phyloP scores from a whole-genome alignment of 768 basidiomycete genomes.

The Mycena rebaudengoi region DNA sequence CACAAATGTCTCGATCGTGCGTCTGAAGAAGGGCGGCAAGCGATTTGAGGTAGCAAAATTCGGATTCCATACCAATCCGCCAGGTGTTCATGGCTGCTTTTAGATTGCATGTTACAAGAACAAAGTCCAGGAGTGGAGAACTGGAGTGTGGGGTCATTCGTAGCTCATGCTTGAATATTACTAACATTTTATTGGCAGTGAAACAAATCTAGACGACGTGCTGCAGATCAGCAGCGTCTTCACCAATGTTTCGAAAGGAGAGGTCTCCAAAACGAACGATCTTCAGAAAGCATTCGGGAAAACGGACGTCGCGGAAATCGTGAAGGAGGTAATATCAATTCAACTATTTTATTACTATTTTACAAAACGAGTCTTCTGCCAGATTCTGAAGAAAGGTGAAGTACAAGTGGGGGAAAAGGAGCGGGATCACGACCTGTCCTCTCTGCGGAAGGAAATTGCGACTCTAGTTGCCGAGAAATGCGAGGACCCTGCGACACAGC shows the following conservation, averaged over 20 bases:
- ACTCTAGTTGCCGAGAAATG: constrained; percentile 95
- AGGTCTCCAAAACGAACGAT: constrained; percentile 88
- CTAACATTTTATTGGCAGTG: constrained; percentile 52
- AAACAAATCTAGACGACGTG: constrained; percentile 94
- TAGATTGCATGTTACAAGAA: constrained; percentile 99
- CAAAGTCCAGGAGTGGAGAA: constrained; percentile 97
- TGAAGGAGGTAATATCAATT: constrained; percentile 71
- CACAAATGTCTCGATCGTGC: constrained; percentile 96
- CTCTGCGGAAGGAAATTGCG: constrained; percentile 88
- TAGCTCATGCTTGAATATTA: background rate
- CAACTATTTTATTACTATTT: background rate
- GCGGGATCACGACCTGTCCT: constrained; percentile 86
- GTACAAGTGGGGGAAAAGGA: constrained; percentile 98
- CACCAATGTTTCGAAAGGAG: constrained; percentile 95
- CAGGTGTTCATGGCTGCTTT: background rate
- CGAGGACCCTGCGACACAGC: constrained; percentile 89
- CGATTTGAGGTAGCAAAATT: constrained; percentile 85
- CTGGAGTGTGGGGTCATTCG: constrained; percentile 75
- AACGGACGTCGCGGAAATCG: constrained; percentile 71
- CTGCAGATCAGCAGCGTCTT: constrained; percentile 97
- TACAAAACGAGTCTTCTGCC: background rate
- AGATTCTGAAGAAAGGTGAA: constrained; percentile 97
- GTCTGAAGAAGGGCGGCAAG: constrained; percentile 96
- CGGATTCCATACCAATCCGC: background rate
- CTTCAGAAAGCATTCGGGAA: constrained; percentile 93